phyloP scores from a whole-genome alignment of 495 filamentous ascomycete species.

The Astrocystis sublimbata region DNA sequence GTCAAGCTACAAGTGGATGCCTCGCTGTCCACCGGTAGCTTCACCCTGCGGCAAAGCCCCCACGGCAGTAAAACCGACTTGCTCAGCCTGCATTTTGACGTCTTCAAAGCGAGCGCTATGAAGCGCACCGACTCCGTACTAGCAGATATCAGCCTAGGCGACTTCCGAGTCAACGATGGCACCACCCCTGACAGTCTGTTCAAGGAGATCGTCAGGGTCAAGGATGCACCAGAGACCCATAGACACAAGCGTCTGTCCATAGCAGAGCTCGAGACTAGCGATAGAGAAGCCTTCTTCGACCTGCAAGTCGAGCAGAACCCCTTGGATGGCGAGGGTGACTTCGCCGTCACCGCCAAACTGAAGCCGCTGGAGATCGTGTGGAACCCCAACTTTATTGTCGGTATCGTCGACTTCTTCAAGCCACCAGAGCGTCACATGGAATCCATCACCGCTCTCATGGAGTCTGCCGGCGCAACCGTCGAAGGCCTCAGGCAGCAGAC shows the following conservation, averaged over 20 bases:
- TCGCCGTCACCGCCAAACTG: slow-evolving; percentile 83
- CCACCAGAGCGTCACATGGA: slow-evolving; percentile 98
- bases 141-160: slow-evolving; percentile 83
- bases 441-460: slow-evolving; percentile 90
- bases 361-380: slow-evolving; percentile 97
- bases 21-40: slow-evolving; percentile 86
- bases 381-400: slow-evolving; percentile 88
- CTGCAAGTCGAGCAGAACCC: slow-evolving; percentile 93
- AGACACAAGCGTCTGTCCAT: slow-evolving; percentile 54
- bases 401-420: slow-evolving; percentile 89
- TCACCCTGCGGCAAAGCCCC: slow-evolving; percentile 86
- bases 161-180: slow-evolving; percentile 91
- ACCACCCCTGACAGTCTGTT: slow-evolving; percentile 88
- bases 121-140: slow-evolving; percentile 89
- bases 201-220: slow-evolving; percentile 91
- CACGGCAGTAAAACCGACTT: slow-evolving; percentile 78
- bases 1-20: slow-evolving; percentile 91
- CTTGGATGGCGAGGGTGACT: slow-evolving; percentile 85
- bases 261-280: slow-evolving; percentile 61
- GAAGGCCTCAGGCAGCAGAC: slow-evolving; percentile 94
- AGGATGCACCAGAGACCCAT: slow-evolving; percentile 68
- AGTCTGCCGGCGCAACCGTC: slow-evolving; percentile 91
- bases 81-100: slow-evolving; percentile 87
- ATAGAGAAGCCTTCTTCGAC: slow-evolving; percentile 81
- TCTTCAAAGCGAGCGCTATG: slow-evolving; percentile 83